Base-by-base conservation (phyloP, 2,329 filamentous ascomycete genomes). In the Lachnellula occidentalis region DNA sequence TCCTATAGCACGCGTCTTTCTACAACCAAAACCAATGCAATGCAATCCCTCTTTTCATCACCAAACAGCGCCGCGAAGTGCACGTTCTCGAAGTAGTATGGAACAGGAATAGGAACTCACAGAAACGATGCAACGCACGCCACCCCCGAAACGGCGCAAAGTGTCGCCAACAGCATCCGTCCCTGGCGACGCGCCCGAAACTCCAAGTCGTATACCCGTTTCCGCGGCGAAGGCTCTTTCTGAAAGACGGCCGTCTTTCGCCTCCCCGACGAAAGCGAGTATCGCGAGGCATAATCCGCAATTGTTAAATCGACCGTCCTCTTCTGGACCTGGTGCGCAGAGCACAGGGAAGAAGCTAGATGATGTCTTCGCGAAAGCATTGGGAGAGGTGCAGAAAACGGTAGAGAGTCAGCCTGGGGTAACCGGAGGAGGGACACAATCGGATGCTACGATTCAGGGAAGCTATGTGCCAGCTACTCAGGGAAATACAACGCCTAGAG, bases 261-360 rank as follows among this genome's bases (percentile, higher is more conserved):
- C 80, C 51, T 86, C 84, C n/a, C 84, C 86, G 0, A 87, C 84
- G 0, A 82, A 77, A 65, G 77, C 84, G 12, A 88, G 82, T 62
- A 70, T 87, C 14, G 75, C 82, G 54, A 78, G 80, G 59, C 78
- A 80, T 47, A 80, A 86, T 57, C 81, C 83, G 0, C 77, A 82
- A 11, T 73, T 85, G 6, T 69, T 85, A 34, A 72, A 76, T 53
- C 73, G 76, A 59, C 67, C 64, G 11, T 45, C 53, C 19, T 64
- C 64, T 9, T 56, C 64, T 19, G 64, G 61, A 72, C 64, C 62
- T 72, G 63, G 71, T 72, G 53, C 66, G 71, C 62, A 62, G 72
- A 62, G 53, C 55, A 51, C 50, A 48, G 61, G 55, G 70, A 57
- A 69, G 71, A 56, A 61, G 67, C 57, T 59, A 51, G 60, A 59